These are phyloP conservation scores for Pseudocercospora musae DNA, from an alignment of 2,329 filamentous ascomycete species.

Conservation along the genomic window DNA sequence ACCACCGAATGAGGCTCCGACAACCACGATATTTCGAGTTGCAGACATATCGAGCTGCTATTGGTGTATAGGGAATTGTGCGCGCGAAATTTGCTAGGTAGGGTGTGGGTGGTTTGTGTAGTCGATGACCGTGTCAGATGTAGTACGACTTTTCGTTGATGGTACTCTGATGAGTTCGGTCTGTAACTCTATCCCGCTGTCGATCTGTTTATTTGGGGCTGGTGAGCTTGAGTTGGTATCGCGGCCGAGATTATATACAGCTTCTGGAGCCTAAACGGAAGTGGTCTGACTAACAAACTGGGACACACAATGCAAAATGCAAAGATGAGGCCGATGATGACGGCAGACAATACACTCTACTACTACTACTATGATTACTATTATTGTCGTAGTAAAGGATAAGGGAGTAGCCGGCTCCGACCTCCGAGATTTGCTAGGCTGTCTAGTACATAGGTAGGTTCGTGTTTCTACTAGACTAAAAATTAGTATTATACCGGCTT, in stretches of 20 bases:
- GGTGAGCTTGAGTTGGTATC: background rate
- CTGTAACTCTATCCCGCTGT: background rate
- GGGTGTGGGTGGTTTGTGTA: background rate
- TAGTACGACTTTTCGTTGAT: background rate
- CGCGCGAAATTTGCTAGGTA: background rate
- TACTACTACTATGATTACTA: too few species aligned
- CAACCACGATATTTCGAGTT: conserved; percentile 47
- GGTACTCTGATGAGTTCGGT: background rate
- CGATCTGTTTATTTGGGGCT: background rate
- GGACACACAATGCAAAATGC: background rate
- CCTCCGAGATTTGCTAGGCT: background rate
- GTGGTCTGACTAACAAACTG: background rate
- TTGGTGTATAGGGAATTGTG: background rate
- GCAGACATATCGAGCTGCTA: conserved; percentile 29
- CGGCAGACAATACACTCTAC: too few species aligned
- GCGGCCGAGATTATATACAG: background rate
- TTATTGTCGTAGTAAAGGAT: background rate
- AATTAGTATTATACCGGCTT: background rate
- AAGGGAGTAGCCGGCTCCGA: background rate
- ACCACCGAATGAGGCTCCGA: conserved; percentile 55
- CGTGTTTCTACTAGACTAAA: background rate
- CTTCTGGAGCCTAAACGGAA: background rate
- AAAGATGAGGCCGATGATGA: background rate
- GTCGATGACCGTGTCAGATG: background rate
- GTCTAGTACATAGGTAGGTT: background rate